Percentiles rank a stretch among this genome's conserved stretches.
Conservation (phyloP, 2,329 filamentous ascomycete species). For the Clarireedia paspali region DNA sequence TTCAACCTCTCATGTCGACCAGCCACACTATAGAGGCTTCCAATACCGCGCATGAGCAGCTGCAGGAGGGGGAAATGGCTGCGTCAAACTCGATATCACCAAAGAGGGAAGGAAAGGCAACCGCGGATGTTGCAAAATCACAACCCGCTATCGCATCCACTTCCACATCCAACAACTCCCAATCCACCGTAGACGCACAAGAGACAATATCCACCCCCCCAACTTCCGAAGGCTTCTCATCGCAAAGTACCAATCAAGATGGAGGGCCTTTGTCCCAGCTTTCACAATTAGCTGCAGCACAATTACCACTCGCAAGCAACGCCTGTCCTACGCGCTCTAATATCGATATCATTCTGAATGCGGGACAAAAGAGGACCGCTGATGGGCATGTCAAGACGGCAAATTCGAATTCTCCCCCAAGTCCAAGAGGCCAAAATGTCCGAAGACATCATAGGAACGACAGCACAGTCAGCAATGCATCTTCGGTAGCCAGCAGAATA, state of each 20-base stretch:
- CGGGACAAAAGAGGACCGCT: conserved; percentile 65
- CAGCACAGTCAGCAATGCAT: conserved; percentile 56
- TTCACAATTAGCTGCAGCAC: conserved; percentile 47
- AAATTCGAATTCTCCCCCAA: conserved; percentile 36
- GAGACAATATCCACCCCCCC: conserved; percentile 33
- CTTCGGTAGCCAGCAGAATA: conserved; percentile 60
- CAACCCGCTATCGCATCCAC: conserved; percentile 5
- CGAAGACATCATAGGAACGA: conserved; percentile 61
- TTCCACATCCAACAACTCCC: conserved; percentile 35
- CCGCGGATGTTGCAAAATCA: background rate
- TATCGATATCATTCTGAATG: conserved; percentile 19
- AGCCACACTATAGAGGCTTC: conserved; percentile 18
- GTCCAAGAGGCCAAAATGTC: conserved; percentile 9
- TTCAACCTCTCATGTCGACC: conserved; percentile 16
- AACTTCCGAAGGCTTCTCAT: conserved; percentile 29
- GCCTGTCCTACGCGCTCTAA: conserved; percentile 17
- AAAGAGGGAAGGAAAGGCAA: background rate
- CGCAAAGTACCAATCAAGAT: conserved; percentile 38
- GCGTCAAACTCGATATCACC: conserved; percentile 3
- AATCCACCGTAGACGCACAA: conserved; percentile 36
- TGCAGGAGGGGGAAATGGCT: background rate
- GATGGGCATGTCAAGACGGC: conserved; percentile 63
- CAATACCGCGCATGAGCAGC: conserved; percentile 7
- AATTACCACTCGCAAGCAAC: conserved; percentile 30
- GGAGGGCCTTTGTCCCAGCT: conserved; percentile 44